Percentiles rank a stretch among this genome's conserved stretches.
Conservation (phyloP, 2,329 filamentous ascomycete species). For the Fusarium pseudocircinatum region DNA sequence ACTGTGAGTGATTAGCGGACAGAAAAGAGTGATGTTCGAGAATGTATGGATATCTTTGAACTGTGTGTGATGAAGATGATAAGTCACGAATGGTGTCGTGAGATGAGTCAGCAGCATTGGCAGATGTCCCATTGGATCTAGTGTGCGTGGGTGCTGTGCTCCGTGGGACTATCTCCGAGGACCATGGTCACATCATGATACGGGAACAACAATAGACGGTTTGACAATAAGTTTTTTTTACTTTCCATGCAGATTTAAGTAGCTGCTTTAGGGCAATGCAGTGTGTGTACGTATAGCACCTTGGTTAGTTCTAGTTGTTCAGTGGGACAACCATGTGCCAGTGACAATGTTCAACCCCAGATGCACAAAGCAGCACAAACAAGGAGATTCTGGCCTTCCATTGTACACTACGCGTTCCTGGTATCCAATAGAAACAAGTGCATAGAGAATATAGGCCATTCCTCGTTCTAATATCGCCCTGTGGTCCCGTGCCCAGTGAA, state of each 20-base stretch:
- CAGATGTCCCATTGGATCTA: slow-evolving; percentile 32
- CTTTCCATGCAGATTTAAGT: not conserved
- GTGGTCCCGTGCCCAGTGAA: not conserved
- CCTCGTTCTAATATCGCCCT: not conserved
- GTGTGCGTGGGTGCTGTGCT: not conserved
- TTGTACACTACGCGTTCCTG: not conserved
- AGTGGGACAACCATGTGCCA: not conserved
- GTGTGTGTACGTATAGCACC: not conserved
- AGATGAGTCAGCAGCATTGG: slow-evolving; percentile 42
- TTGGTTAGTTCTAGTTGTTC: not conserved
- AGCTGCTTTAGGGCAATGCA: not conserved
- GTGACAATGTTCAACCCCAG: not conserved
- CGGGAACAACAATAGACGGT: not conserved
- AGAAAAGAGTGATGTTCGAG: not conserved
- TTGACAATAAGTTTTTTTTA: not conserved
- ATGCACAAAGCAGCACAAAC: not conserved
- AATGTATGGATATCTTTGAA: not conserved
- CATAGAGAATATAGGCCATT: not conserved
- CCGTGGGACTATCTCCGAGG: not conserved
- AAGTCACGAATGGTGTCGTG: slow-evolving; percentile 12
- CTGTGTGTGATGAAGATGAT: not conserved
- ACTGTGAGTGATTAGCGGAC: not conserved
- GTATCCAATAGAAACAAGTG: not conserved
- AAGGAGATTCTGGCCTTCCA: not conserved
- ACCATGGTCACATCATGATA: not conserved